Conservation (phyloP, 345 rosid species). For the Nasturtium officinale region DNA sequence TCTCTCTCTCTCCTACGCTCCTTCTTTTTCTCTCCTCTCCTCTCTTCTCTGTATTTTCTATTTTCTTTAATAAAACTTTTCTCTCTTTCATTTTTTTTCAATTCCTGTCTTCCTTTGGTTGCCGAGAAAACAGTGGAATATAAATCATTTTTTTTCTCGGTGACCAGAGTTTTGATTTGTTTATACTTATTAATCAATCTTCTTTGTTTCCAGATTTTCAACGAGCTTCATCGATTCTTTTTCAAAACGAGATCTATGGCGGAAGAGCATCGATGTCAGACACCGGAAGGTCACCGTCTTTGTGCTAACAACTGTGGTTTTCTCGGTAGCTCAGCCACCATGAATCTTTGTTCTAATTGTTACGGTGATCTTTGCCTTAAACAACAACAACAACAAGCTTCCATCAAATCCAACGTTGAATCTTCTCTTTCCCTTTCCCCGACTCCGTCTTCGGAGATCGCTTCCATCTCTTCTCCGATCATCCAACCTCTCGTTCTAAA, state of each 20-base stretch:
- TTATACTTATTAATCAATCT: background rate
- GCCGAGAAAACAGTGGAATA: constrained; percentile 43
- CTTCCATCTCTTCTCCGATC: constrained; percentile 44
- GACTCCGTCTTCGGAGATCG: constrained; percentile 39
- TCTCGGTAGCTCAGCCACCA: constrained; percentile 55
- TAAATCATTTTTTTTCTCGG: constrained; percentile 24
- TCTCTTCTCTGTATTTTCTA: constrained; percentile 17
- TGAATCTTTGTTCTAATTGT: constrained; percentile 61
- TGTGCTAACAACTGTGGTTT: constrained; percentile 65
- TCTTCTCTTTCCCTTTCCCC: constrained; percentile 47
- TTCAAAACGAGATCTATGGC: constrained; percentile 43
- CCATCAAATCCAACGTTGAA: constrained; percentile 48
- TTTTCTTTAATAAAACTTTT: background rate
- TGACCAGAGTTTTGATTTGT: constrained; percentile 28
- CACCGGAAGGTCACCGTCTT: constrained; percentile 58
- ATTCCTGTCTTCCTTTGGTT: constrained; percentile 31
- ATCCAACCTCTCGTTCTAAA: constrained; percentile 32
- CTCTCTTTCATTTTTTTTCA: background rate
- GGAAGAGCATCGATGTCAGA: constrained; percentile 60
- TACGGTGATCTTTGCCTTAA: constrained; percentile 50
- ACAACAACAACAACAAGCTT: constrained; percentile 49
- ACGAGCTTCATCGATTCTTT: constrained; percentile 5
- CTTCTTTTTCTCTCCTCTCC: constrained; percentile 34
- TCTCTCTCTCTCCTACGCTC: constrained; percentile 42
- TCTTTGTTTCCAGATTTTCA: constrained; percentile 14